Base-by-base conservation (phyloP, 164 flowering plant species). In the Chimonanthus salicifolius region DNA sequence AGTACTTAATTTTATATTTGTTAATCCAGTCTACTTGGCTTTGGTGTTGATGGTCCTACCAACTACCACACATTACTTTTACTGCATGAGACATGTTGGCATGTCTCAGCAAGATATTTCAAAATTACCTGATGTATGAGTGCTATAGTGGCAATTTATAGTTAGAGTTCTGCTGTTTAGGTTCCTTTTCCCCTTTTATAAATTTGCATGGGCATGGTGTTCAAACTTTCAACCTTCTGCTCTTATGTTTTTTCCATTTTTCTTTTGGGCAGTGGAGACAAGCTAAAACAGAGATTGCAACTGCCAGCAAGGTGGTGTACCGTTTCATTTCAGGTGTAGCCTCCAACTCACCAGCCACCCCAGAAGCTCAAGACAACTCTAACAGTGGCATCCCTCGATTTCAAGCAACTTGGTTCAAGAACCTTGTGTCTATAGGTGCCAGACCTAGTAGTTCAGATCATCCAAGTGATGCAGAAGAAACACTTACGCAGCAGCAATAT, bases 221-320 rank as follows among this genome's bases (percentile, higher is more conserved):
- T 11, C 63, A 70, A 45, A 46, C 6, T 33, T 48, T 16, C 50
- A n/a, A 54, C 60, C 18, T 64, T 49, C 64, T 33, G 33, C 33
- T 33, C 33, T 33, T 33, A 33, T 33, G 33, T 33, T 33, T 33
- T 33, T 33, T 33, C 33, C 33, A 33, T 33, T 33, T 47, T 65
- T 15, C 9, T 18, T 63, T 74, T 33, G 76, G 77, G 78, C 90
- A 94, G 97, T 85, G 88, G 4, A 85, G 89, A 74, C 97, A 94
- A 87, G 98, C 98, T 33, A 94, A 92, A 85, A 86, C 93, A 62
- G 97, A 92, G 87, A 87, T 94, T 54, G 90, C 90, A 63, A 73
- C 94, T 54, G 97, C 98, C 16, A 92, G 98, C 83, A 94, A 86
- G 82, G 95, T 88, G 71, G 97, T 97, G 20, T 90, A 89, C 76